Evolutionary conservation across 441 rosid species (phyloP), one percentile per base, ranked within the genome.

Genomic region (Corymbia calophylla): DNA sequence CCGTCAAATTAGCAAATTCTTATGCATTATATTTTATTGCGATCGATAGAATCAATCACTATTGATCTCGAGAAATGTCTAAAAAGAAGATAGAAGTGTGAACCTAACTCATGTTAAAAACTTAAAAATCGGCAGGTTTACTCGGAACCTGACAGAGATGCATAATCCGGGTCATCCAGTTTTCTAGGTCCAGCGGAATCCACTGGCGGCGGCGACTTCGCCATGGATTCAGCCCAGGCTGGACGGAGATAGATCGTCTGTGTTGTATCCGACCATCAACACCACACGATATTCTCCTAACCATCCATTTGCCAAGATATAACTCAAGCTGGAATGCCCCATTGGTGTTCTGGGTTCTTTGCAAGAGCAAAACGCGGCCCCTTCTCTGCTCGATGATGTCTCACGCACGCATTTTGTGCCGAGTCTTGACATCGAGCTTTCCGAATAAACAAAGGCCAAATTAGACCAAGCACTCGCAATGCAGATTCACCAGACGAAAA

Each of bases 151-250:
- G 4, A 32, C 10, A 18, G 44, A 66, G 44, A 68, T 23, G 11
- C 77, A 68, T 32, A 16, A 17, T 68, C 77, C 80, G 1, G 39
- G 44, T 68, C 44, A 32, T 68, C 23, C 31, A 17, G 35, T 68
- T 68, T 68, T 68, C 44, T 32, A 32, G 80, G 47, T 68, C 80
- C 5, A 9, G 44, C 23, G 2, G 44, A 68, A 32, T 68, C 80
- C 80, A 7, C 0, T 2, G 1, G 70, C 5, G 3, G 7, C 2
- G 0, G 44, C 2, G 44, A 17, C 73, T 66, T 31, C 7, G 7
- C 80, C 47, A 32, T 68, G 25, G 47, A 68, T 32, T 68, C 25
- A 32, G 44, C 77, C 12, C 11, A 5, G 8, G 77, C 17, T 13
- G 2, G 77, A 9, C 16, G 44, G 23, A 44, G 19, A 66, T 66